Conservation (phyloP, 768 basidiomycete genomes). For the Lactifluus piperatus region DNA sequence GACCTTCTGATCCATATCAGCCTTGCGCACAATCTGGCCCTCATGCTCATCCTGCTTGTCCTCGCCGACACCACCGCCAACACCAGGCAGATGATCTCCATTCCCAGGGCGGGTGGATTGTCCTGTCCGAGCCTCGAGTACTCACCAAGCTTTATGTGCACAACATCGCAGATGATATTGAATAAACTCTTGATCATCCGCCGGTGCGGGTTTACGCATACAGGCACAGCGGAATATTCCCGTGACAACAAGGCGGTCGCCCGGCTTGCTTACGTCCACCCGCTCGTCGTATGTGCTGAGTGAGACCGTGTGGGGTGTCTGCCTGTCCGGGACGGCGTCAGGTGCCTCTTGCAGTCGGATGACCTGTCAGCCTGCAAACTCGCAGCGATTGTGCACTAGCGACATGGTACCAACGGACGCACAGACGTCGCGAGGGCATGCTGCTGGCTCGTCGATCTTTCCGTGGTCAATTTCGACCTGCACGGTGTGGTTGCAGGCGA, state of each 20-base stretch:
- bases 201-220: conserved; percentile 89
- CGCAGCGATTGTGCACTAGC: conserved; percentile 93
- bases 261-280: conserved; percentile 93
- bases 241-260: conserved; percentile 82
- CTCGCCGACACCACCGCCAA: conserved; percentile 60
- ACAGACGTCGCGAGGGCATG: conserved; percentile 92
- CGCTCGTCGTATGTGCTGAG: conserved; percentile 96
- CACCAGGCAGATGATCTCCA: conserved; percentile 58
- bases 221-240: conserved; percentile 92
- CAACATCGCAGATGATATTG: conserved; percentile 95
- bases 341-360: conserved; percentile 96
- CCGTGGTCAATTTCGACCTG: conserved; percentile 98
- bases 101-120: conserved; percentile 64
- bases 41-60: conserved; percentile 44
- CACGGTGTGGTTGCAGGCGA: conserved; percentile 89
- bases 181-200: conserved; percentile 93
- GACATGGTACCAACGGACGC: conserved; percentile 83
- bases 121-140: conserved; percentile 64
- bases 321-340: conserved; percentile 95
- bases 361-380: conserved; percentile 93
- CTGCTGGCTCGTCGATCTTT: conserved; percentile 86
- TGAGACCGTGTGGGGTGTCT: conserved; percentile 96
- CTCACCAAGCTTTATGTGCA: conserved; percentile 76
- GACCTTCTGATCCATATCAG: conserved; percentile 75
- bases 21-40: conserved; percentile 36